phyloP scores from a whole-genome alignment of 2,329 filamentous ascomycete species.

The Tolypocladium ovalisporum region DNA sequence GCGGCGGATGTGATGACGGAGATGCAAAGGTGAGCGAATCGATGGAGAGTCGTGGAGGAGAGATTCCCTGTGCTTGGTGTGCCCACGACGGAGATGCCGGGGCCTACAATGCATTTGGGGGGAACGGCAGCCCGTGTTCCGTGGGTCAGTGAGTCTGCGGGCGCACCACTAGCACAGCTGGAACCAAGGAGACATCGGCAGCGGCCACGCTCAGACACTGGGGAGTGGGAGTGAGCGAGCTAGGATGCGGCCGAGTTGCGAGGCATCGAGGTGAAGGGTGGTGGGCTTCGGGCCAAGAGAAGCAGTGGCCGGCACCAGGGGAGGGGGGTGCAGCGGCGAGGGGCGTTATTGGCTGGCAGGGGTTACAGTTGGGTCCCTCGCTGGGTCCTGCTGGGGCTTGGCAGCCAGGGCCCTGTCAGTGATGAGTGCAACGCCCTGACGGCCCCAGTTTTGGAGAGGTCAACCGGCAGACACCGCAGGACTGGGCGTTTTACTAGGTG shows the following conservation, averaged over 20 bases:
- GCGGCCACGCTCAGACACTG: neutral
- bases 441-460: neutral
- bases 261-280: neutral
- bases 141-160: neutral
- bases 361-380: neutral
- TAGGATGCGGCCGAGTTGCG: no score
- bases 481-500: neutral
- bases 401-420: neutral
- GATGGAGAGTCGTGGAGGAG: neutral
- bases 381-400: neutral
- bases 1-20: neutral
- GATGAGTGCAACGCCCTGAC: neutral
- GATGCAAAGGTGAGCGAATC: neutral
- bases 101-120: neutral
- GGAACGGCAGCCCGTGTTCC: neutral
- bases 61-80: neutral
- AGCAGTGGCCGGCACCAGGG: neutral
- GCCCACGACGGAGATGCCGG: neutral
- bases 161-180: neutral
- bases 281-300: neutral
- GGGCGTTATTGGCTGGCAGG: neutral
- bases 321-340: neutral
- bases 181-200: neutral
- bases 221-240: neutral
- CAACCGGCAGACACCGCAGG: neutral